These are phyloP conservation scores for Russula ochroleuca DNA, from an alignment of 768 basidiomycete species.

Conservation along the genomic window DNA sequence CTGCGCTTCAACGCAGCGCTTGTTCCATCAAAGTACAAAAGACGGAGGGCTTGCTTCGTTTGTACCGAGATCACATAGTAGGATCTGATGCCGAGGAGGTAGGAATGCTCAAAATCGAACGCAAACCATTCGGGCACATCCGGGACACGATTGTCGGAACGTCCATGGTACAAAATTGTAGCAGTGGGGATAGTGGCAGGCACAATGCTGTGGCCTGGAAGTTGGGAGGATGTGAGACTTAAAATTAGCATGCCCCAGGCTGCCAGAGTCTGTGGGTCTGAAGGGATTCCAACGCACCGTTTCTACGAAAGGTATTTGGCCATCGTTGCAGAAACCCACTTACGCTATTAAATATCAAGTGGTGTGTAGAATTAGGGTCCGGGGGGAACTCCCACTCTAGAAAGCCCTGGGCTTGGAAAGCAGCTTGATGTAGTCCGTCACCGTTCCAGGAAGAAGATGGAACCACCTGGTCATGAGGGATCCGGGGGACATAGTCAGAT, in stretches of 20 bases:
- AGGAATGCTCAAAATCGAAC: conserved; percentile 25
- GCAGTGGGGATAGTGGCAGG: conserved; percentile 22
- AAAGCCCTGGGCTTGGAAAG: neutral
- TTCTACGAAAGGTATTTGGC: conserved; percentile 36
- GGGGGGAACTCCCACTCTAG: conserved; percentile 27
- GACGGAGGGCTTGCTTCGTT: conserved; percentile 20
- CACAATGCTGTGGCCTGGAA: conserved; percentile 22
- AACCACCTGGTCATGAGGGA: no score
- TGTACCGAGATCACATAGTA: conserved; percentile 17
- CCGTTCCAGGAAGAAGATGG: no score
- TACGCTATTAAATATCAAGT: conserved; percentile 38
- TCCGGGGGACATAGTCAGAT: no score
- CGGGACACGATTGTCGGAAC: conserved; percentile 5
- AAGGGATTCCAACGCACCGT: conserved; percentile 14
- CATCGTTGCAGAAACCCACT: conserved; percentile 38
- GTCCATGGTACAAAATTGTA: conserved; percentile 27
- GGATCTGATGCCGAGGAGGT: conserved; percentile 4
- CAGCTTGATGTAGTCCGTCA: conserved; percentile 30
- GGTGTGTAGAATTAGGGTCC: conserved; percentile 32
- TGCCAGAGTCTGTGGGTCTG: neutral
- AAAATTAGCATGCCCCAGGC: neutral
- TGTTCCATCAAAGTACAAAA: conserved; percentile 26
- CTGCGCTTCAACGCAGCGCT: no score
- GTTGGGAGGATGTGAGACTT: neutral
- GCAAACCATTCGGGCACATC: conserved; percentile 22